Evolutionary conservation across 352 stramenopile species (phyloP), one percentile per base, ranked within the genome.

Genomic region (Globisporangium paroecandrum): DNA sequence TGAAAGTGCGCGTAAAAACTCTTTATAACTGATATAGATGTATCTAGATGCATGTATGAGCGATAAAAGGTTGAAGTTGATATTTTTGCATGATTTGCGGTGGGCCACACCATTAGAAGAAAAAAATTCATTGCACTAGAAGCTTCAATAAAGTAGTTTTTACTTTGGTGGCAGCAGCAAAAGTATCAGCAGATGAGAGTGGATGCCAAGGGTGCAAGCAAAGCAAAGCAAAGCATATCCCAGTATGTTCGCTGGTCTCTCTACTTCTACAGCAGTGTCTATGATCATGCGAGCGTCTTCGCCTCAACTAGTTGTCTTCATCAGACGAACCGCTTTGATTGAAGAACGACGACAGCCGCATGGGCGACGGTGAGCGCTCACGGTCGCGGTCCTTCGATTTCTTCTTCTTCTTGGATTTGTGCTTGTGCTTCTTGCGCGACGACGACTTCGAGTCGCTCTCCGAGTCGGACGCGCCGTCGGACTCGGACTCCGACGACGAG

Each of bases 321-420:
- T 71, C 66, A 15, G 58, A 66, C 47, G 65, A 70, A 0, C 27
- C 65, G 8, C 76, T 76, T 41, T 89, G 76, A 46, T 93, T 80
- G 64, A 98, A 93, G 71, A 98, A 98, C n/a, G 90, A 94, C 9
- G 89, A 97, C 25, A 98, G 80, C 32, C 89, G 82, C 69, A 93
- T 74, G 34, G 87, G 82, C 53, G 84, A 93, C 34, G 77, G 73
- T 41, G 77, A 93, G 41, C 60, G 71, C 51, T 32, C 27, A 32
- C 27, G 27, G 27, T 84, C 76, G 29, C 68, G 68, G 36, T 63
- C 55, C 24, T 77, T 83, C 61, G 90, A 88, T 62, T 85, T 87
- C 64, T 91, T 83, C 65, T 83, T 82, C 64, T 78, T 79, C 68
- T 87, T 82, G 65, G 70, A 58, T 46, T 77, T 76, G 36, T 79